These are phyloP conservation scores for Alternaria viburni DNA, from an alignment of 2,329 filamentous ascomycete species.

Conservation along the genomic window DNA sequence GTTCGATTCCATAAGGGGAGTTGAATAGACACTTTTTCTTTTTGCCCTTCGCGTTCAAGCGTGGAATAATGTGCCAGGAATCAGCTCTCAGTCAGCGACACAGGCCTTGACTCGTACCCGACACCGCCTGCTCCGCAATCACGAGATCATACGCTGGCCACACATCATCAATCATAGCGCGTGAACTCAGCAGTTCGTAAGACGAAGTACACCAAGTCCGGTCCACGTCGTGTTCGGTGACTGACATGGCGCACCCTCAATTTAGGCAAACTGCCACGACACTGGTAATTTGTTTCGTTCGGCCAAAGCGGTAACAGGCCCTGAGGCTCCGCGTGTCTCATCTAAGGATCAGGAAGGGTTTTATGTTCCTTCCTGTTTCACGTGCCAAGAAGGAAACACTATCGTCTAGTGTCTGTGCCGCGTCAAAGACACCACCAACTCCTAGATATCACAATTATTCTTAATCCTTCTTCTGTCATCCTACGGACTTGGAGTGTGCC, in stretches of 20 bases:
- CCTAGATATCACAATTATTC: neutral
- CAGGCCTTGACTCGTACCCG: neutral
- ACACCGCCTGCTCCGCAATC: neutral
- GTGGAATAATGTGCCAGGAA: neutral
- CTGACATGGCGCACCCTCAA: neutral
- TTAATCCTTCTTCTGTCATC: neutral
- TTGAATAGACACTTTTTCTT: neutral
- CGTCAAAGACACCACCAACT: neutral
- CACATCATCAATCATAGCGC: neutral
- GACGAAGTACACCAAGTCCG: neutral
- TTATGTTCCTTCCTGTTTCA: slow-evolving; percentile 34
- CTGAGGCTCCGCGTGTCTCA: slow-evolving; percentile 34
- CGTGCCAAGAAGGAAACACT: slow-evolving; percentile 27
- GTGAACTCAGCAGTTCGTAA: neutral
- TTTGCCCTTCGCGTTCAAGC: neutral
- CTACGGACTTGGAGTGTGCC: neutral
- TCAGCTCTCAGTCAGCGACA: neutral
- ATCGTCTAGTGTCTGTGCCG: neutral
- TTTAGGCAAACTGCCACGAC: neutral
- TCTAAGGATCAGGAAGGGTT: slow-evolving; percentile 23
- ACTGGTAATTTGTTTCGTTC: neutral
- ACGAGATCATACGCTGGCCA: neutral
- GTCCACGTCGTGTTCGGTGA: neutral
- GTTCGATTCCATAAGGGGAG: neutral
- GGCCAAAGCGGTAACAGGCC: neutral